Evolutionary conservation across 2,329 filamentous ascomycete genomes (phyloP), one percentile per base, ranked within the genome.

Genomic region (Colletotrichum graminicola): DNA sequence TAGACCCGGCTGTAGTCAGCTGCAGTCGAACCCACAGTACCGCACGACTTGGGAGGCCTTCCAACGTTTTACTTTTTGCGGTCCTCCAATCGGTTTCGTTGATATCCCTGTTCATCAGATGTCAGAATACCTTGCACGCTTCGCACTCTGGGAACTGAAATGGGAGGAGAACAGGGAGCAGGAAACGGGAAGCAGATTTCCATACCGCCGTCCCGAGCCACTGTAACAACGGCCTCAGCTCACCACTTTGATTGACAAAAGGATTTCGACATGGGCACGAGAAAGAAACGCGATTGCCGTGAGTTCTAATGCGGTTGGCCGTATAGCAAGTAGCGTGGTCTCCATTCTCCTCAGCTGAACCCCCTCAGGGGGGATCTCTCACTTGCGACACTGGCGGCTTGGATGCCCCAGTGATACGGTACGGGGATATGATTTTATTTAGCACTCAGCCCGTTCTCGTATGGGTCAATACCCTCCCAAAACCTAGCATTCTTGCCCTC

Each of bases 321-420:
- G 43, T 41, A 23, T 47, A n/a, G 12, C 26, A 7, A 3, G 18
- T 29, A 45, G 43, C 29, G 3, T 29, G 32, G 23, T 34, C 60
- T 21, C 36, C 29, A 23, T 43, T 62, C 32, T 29, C 39, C 57
- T 49, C 55, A 61, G 49, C 47, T 47, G 39, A 18, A n/a, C 5
- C 16, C 41, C 39, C 34, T 52, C 10, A 32, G 41, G 55, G 55
- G 65, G 65, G 36, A 8, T 32, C 51, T 52, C 39, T n/a, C 55
- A 64, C 59, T 69, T 72, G 54, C 67, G 62, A 66, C 67, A 72
- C 67, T 71, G 56, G 49, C 66, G 70, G 67, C 66, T 71, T 62
- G 60, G 70, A 71, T 71, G 67, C 61, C 67, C 61, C 57, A 59
- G 56, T 47, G 67, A 71, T 72, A 71, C 55, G 56, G 56, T 29